Base-by-base conservation (phyloP, 225 moss, liverwort and hornwort genomes). In the Bryum argenteum region DNA sequence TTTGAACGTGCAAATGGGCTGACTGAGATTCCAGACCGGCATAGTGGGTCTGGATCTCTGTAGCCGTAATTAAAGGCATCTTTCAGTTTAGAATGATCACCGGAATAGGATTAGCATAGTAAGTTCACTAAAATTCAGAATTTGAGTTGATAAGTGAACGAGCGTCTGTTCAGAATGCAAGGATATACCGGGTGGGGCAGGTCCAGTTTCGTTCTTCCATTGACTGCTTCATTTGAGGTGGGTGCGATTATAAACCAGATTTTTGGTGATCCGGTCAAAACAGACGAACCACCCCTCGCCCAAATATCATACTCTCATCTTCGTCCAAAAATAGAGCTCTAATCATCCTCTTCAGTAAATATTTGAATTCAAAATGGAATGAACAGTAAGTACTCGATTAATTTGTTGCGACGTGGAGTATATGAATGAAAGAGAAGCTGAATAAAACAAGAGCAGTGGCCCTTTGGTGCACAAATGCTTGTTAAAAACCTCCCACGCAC, bases 31-130 rank as follows among this genome's bases (percentile, higher is more conserved):
- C 21, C 54, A 10, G 13, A 6, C 48, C 48, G 16, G 54, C 21
- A 20, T 54, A 10, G 9, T 19, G 56, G 57, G 57, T 57, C 0
- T 28, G 57, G 13, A 55, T 55, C 55, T 55, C 3, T 11, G 22
- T 57, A 8, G 57, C 37, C 37, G 17, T 59, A n/a, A n/a, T n/a
- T n/a, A 33, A 9, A 16, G 37, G 9, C 9, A 3, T 37, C 16
- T 33, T 16, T n/a, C 24, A 17, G 10, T 26, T 65, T 65, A 48
- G 26, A 23, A 15, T 23, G 8, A 6, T 12, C 20, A 20, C 8
- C 1, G 26, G 9, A 60, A 60, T 60, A 67, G n/a, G 50, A 58
- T 59, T 59, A 66, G 66, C 11, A 75, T 58, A 59, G 11, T 14
- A 44, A 14, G 4, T 4, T 9, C 21, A 20, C 44, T 64, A 20